Base-by-base conservation (phyloP, 2,329 filamentous ascomycete genomes). In the Paecilomyces sp. region DNA sequence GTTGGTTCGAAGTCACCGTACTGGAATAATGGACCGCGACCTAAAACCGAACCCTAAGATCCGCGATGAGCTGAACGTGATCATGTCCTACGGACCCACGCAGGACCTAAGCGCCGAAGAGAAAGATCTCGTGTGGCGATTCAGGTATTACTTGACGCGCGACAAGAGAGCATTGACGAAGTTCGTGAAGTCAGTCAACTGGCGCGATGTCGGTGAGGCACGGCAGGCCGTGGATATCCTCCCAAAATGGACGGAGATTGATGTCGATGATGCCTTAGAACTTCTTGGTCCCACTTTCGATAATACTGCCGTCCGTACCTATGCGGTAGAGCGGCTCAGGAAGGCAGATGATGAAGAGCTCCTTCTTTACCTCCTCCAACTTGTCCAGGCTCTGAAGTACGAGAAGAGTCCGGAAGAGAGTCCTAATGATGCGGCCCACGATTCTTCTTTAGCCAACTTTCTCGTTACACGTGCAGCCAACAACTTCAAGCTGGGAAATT, bases 151-250 rank as follows among this genome's bases (percentile, higher is more conserved):
- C 73, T 77, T 99, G 24, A 94, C 92, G 0, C 84, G 92, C 60
- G 92, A 99, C 72, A 99, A 99, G 75, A 82, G 89, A 67, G 90
- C 93, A 2, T 80, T 97, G 60, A 99, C 93, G 34, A 99, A 99
- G 69, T 96, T 99, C 67, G 91, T 97, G 72, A 99, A 97, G 74
- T 97, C 93, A 0, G 93, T 97, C 47, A 92, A 95, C 65, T 99
- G 94, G 93, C 86, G 85, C 56, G 93, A 96, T 72, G 83, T 85
- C 54, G 86, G 86, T 62, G 93, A 99, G 79, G 87, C 90, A 3
- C 88, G 90, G 61, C 92, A 97, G 77, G 92, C 93, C 5, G 90
- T 94, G 25, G 91, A 95, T 62, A 86, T 99, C 3, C 82, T 99
- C 18, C 86, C 89, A 0, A 93, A 92, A 67, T 99, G 94, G 94